Evolutionary conservation across 345 rosid species (phyloP).

Genomic region (Psidium friedrichsthalianum): DNA sequence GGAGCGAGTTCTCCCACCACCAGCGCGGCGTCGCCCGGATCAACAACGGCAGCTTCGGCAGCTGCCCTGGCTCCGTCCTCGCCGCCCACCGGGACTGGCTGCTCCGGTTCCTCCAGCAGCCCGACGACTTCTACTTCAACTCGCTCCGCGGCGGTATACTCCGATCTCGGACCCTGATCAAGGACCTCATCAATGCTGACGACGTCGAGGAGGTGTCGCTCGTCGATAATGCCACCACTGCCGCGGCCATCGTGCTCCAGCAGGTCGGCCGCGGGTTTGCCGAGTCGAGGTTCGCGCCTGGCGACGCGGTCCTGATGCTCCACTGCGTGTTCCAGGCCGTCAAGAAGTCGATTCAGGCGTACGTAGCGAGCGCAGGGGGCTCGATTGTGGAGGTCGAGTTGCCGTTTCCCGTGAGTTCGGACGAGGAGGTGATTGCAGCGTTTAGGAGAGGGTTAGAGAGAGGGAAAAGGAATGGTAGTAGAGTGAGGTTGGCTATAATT

Average conservation of each 20-base stretch:
- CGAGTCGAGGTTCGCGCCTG: constrained; percentile 47
- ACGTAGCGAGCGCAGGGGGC: constrained; percentile 80
- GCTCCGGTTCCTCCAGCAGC: constrained; percentile 62
- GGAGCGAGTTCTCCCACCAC: constrained; percentile 76
- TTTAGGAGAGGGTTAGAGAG: constrained; percentile 47
- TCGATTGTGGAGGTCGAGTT: constrained; percentile 69
- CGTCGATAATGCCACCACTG: constrained; percentile 96
- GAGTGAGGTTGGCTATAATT: constrained; percentile 75
- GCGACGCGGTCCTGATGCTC: constrained; percentile 80
- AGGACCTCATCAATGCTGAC: constrained; percentile 55
- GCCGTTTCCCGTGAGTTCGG: constrained; percentile 68
- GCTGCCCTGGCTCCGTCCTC: constrained; percentile 58
- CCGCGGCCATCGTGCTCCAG: constrained; percentile 78
- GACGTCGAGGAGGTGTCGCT: constrained; percentile 65
- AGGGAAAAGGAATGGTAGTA: constrained; percentile 56
- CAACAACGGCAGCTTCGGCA: constrained; percentile 93
- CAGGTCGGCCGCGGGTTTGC: constrained; percentile 57
- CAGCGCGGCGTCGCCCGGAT: constrained; percentile 49
- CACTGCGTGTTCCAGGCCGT: constrained; percentile 80
- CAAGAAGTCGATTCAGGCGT: constrained; percentile 84
- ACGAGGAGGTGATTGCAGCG: constrained; percentile 45
- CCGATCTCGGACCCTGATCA: constrained; percentile 39
- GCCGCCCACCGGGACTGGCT: constrained; percentile 60
- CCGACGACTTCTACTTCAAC: constrained; percentile 66
- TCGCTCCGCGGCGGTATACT: constrained; percentile 42